A percentile compares a stretch with the other conserved stretches of the same genome.
Conservation (phyloP, 2,329 filamentous ascomycete genomes). For the Calonectria pteridis region DNA sequence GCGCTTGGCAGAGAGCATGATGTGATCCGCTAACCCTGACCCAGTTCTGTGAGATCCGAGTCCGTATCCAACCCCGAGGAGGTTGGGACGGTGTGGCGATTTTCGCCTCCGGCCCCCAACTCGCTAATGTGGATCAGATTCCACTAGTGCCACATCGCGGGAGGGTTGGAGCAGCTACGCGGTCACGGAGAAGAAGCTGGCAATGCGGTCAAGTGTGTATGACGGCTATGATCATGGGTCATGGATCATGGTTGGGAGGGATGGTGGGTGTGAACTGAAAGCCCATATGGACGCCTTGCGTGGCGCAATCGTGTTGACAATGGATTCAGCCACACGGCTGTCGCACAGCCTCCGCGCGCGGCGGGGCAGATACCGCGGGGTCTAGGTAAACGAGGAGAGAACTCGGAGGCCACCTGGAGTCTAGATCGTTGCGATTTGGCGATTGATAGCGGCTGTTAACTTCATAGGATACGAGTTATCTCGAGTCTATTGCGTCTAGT, state of each 20-base stretch:
- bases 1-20: neutral
- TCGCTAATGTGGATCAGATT: neutral
- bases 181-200: neutral
- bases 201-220: neutral
- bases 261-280: neutral
- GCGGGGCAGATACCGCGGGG: neutral
- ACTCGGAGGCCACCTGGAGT: neutral
- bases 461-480: neutral
- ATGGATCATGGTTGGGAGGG: neutral
- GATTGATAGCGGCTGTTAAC: neutral
- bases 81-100: neutral
- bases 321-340: conserved; percentile 5
- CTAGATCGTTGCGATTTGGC: neutral
- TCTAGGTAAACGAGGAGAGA: neutral
- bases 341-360: neutral
- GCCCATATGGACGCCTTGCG: conserved; percentile 30
- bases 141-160: neutral
- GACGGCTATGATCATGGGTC: neutral
- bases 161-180: neutral
- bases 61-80: neutral
- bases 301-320: conserved; percentile 23
- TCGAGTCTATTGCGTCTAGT: neutral
- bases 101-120: neutral
- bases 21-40: neutral
- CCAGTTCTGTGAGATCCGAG: neutral